Percentiles rank a stretch among this genome's conserved stretches.
Evolutionary conservation across 352 stramenopile genomes (phyloP).

Genomic region (Aphanomyces euteiches): DNA sequence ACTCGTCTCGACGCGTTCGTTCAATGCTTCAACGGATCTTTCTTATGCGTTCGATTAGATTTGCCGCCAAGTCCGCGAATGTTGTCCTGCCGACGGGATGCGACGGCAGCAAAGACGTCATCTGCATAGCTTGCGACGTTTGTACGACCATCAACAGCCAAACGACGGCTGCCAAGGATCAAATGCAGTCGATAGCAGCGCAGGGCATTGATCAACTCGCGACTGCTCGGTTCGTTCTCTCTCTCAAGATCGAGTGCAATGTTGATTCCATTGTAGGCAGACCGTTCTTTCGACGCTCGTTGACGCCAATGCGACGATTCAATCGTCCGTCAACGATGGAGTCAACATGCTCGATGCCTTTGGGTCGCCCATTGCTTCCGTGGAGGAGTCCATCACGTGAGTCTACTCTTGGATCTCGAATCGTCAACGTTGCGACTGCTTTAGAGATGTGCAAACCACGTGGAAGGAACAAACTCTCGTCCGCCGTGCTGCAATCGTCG

Average conservation of each 20-base stretch:
- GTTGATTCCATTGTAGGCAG: too few species aligned
- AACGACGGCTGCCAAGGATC: conserved; percentile 29
- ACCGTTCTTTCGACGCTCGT: too few species aligned
- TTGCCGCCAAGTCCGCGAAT: conserved; percentile 25
- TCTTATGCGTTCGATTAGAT: too few species aligned
- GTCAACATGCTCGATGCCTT: too few species aligned
- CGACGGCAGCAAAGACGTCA: conserved; percentile 26
- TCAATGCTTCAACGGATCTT: too few species aligned
- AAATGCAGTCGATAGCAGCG: conserved; percentile 46
- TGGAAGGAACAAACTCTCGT: conserved; percentile 47
- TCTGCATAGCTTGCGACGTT: conserved; percentile 40
- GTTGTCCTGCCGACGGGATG: conserved; percentile 41
- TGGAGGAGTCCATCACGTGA: too few species aligned
- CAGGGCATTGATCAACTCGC: conserved; percentile 31
- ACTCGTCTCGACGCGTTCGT: conserved; percentile 36
- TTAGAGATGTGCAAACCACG: conserved; percentile 38
- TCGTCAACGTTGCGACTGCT: background rate
- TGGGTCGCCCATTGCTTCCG: too few species aligned
- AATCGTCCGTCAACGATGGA: too few species aligned
- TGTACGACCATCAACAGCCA: conserved; percentile 45
- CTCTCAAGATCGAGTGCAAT: too few species aligned
- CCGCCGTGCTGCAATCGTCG: conserved; percentile 46
- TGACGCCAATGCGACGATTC: too few species aligned
- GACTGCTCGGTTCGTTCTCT: too few species aligned
- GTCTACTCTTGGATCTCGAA: too few species aligned